Base-by-base conservation (phyloP, 2,329 filamentous ascomycete species). In the Sporothrix curviconia region DNA sequence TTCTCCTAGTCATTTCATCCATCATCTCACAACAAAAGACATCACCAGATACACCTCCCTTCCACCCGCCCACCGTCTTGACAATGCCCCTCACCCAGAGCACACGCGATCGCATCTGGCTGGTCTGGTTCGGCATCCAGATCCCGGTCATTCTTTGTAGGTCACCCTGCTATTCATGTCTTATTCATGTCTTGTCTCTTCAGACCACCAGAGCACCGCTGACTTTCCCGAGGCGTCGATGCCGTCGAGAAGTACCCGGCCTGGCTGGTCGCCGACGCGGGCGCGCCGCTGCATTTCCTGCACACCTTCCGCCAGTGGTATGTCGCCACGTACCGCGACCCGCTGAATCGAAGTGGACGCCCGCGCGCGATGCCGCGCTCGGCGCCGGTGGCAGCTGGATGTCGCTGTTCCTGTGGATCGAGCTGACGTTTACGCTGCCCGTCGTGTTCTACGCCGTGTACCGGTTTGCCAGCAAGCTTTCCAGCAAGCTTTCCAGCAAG, bases 211-310 rank as follows among this genome's bases (percentile, higher is more conserved):
- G n/a, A n/a, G 8, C 39, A 22, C 17, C 12, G 6, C 39, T 42
- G 17, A 42, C 39, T n/a, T 12, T 5, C 17, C n/a, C n/a, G n/a
- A 83, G 80, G 74, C 62, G 73, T 82, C 46, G 81, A 84, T 63
- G 75, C 80, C 49, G 74, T 80, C 36, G 72, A 74, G 32, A 73
- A 80, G 62, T 83, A 82, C 66, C 81, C 81, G 1, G 58, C 64
- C 2, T 69, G 67, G 51, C 72, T 82, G 46, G 79, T 74, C 68
- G 64, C 69, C 3, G 59, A 70, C 0, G 64, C 72, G 1, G 70
- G 66, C 4, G 66, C 74, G 0, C 79, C 79, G 0, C 69, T 83
- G 7, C 75, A 80, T 66, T 71, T 75, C 61, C 70, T 82, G 46
- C 67, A 73, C 61, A 57, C 68, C 36, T 65, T 82, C 58, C 76